These are phyloP conservation scores for Drechslera avenae DNA, from an alignment of 2,329 filamentous ascomycete species.

Conservation along the genomic window DNA sequence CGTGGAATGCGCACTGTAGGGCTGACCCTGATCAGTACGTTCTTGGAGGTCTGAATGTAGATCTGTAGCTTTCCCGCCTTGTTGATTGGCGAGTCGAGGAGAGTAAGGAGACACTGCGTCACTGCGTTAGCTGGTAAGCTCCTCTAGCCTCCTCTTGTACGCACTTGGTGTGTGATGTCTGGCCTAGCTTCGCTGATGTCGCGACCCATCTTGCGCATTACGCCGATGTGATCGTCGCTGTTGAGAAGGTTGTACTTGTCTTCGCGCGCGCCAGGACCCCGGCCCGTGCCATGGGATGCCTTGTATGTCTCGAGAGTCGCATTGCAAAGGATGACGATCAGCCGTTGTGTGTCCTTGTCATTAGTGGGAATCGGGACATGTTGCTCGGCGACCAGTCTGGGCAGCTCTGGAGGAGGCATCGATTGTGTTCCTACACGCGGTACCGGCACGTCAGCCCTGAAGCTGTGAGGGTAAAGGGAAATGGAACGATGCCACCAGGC, in stretches of 20 bases:
- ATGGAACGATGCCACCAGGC: conserved; percentile 3
- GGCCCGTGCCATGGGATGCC: conserved; percentile 72
- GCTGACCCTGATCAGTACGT: conserved; percentile 95
- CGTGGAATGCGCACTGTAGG: conserved; percentile 97
- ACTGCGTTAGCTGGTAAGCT: conserved; percentile 28
- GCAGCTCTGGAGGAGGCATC: conserved; percentile 86
- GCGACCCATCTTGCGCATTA: conserved; percentile 99
- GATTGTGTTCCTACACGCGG: conserved; percentile 71
- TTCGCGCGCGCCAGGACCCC: conserved; percentile 71
- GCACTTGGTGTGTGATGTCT: conserved; percentile 97
- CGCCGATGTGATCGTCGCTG: conserved; percentile 97
- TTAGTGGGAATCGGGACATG: conserved; percentile 79
- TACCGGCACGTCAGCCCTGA: conserved; percentile 30
- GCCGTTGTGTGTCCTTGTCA: conserved; percentile 87
- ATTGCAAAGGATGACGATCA: conserved; percentile 96
- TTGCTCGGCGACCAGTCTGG: conserved; percentile 92
- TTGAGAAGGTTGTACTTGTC: conserved; percentile 98
- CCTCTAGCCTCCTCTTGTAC: conserved; percentile 35
- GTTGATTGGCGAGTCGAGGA: conserved; percentile 97
- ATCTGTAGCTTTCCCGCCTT: conserved; percentile 98
- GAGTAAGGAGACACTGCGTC: conserved; percentile 86
- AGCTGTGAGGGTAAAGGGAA: conserved; percentile 14
- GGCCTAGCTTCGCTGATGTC: conserved; percentile 97
- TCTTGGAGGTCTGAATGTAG: conserved; percentile 97
- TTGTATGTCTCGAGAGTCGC: conserved; percentile 98